Base-by-base conservation (phyloP, 176 grass and related monocot species). In the Phyllostachys edulis region DNA sequence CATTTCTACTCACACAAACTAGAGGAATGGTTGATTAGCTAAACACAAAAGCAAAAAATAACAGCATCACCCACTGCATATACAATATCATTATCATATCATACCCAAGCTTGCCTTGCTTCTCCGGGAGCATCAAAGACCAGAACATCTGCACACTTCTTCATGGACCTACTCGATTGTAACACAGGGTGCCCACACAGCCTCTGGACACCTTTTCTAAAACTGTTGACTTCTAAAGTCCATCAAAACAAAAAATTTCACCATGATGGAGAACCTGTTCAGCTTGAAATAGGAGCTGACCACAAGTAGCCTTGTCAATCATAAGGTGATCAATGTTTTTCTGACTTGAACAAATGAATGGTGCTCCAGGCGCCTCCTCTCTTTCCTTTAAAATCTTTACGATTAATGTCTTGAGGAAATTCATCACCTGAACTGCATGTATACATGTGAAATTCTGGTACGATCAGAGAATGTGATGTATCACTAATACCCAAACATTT, bases 341-440 rank as follows among this genome's bases (percentile, higher is more conserved):
- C n/a, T n/a, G n/a, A n/a, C n/a, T n/a, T n/a, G n/a, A n/a, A n/a
- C n/a, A n/a, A n/a, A n/a, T n/a, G n/a, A n/a, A n/a, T n/a, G n/a
- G n/a, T n/a, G n/a, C n/a, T n/a, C 18, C 41, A 71, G 67, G 61
- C 47, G 76, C n/a, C 38, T 94, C 81, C 63, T 92, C 83, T 69
- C 96, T 90, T 93, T 93, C 91, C 41, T 88, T 85, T 68, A 93
- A 81, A 55, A 69, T 95, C 88, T 89, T 98, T 36, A 92, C 46
- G 36, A 98, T 95, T 45, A 94, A 71, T 76, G 90, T 87, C 82
- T 90, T 94, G 27, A 97, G 87, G 26, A 97, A 97, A 88, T 97
- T 97, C 94, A 97, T 97, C 67, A 97, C 90, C 83, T 97, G 94
- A 68, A 97, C 94, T 63, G 92, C 94, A 82, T 97, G 92, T 70